phyloP scores from a whole-genome alignment of 345 rosid species.

The Ceriops tagal region DNA sequence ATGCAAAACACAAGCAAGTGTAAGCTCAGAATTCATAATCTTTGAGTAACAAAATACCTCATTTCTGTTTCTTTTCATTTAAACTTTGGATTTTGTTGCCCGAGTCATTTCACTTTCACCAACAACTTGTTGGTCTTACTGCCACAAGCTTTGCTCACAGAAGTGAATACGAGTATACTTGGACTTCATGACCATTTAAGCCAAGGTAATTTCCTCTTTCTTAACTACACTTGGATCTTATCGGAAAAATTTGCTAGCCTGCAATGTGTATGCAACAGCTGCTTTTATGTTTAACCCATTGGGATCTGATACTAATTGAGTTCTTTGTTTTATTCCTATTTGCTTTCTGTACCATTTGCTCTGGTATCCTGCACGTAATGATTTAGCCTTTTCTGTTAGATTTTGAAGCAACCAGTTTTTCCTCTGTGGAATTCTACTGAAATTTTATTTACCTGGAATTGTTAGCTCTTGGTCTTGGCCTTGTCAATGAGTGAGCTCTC shows the following conservation, averaged over 20 bases:
- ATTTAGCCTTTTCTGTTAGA: background rate
- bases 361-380: background rate
- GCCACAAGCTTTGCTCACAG: conserved; percentile 22
- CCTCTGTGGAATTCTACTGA: background rate
- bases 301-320: too few relatives aligned
- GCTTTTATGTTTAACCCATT: too few relatives aligned
- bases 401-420: background rate
- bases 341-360: background rate
- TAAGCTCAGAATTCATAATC: conserved; percentile 27
- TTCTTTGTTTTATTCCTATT: background rate
- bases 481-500: background rate
- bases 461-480: too few relatives aligned
- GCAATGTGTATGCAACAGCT: background rate
- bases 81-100: background rate
- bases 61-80: background rate
- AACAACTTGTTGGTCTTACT: background rate
- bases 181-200: conserved; percentile 54
- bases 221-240: background rate
- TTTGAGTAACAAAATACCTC: background rate
- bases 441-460: too few relatives aligned
- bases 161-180: conserved; percentile 47
- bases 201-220: conserved; percentile 44
- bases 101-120: background rate
- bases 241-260: background rate
- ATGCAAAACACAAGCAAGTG: conserved; percentile 57